Percentiles rank a stretch among this genome's conserved stretches.
Evolutionary conservation across 1,139 yeast genomes (phyloP).

Genomic region (Scheffersomyces insectosa): DNA sequence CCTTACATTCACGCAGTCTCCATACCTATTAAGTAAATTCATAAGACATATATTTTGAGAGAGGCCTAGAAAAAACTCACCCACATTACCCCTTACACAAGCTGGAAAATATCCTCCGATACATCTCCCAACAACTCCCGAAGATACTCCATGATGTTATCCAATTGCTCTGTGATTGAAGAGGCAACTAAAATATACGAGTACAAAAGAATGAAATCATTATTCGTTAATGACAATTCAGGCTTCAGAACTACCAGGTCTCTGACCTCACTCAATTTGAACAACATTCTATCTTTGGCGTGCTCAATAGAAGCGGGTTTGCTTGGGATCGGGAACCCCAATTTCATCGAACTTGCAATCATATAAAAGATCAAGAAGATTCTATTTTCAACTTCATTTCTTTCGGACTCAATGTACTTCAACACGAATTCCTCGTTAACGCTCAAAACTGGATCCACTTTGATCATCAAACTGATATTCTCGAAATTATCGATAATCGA

Average conservation of each 20-base stretch:
- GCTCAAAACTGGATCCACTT: conserved; percentile 58
- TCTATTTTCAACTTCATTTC: conserved; percentile 69
- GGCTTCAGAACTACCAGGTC: conserved; percentile 5
- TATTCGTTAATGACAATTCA: conserved; percentile 40
- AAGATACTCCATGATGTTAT: conserved; percentile 53
- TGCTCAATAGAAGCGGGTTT: conserved; percentile 79
- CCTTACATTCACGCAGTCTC: too few relatives aligned
- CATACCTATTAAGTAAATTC: too few relatives aligned
- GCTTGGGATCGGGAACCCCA: conserved; percentile 76
- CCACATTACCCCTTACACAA: conserved; percentile 24
- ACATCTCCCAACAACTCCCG: conserved; percentile 65
- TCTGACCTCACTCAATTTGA: conserved; percentile 58
- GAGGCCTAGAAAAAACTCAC: too few relatives aligned
- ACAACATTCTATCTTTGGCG: conserved; percentile 69
- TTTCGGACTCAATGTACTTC: conserved; percentile 54
- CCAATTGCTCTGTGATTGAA: conserved; percentile 64
- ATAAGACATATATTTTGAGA: too few relatives aligned
- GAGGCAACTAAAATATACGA: conserved; percentile 74
- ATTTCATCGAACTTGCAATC: conserved; percentile 72
- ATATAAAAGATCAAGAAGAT: conserved; percentile 74
- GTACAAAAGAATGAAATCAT: conserved; percentile 74
- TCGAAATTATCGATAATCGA: conserved; percentile 73
- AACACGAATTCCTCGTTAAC: conserved; percentile 58
- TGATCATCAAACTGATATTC: conserved; percentile 66
- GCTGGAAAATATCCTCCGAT: conserved; percentile 52